Evolutionary conservation across 805 yeast genomes (phyloP).

Genomic region (Metschnikowia cerradonensis): DNA sequence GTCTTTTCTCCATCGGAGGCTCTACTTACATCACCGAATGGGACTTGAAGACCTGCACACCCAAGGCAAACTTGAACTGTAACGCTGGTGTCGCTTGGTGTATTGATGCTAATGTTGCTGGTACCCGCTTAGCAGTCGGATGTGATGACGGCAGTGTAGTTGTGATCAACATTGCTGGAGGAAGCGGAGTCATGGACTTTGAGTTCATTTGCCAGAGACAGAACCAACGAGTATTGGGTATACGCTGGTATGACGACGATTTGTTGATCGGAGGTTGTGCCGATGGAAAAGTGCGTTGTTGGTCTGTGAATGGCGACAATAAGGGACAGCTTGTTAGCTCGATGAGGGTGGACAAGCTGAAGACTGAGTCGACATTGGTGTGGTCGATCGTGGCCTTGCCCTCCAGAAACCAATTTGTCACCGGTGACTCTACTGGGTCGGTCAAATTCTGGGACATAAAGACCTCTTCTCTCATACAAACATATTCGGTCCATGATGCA

Average conservation of each 20-base stretch:
- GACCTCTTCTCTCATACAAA: constrained; percentile 71
- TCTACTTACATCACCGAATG: constrained; percentile 89
- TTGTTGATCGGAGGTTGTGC: constrained; percentile 89
- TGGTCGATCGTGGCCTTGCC: constrained; percentile 78
- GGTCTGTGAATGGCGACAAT: constrained; percentile 48
- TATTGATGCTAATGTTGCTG: constrained; percentile 58
- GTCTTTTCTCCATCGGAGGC: constrained; percentile 92
- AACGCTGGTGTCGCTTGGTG: constrained; percentile 96
- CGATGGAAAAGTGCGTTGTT: constrained; percentile 84
- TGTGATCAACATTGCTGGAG: constrained; percentile 78
- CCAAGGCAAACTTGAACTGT: constrained; percentile 75
- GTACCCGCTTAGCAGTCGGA: constrained; percentile 74
- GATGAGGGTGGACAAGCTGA: constrained; percentile 88
- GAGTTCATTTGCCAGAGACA: constrained; percentile 75
- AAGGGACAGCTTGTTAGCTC: constrained; percentile 74
- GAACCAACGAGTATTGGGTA: constrained; percentile 71
- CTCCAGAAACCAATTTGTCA: constrained; percentile 67
- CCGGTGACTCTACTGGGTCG: constrained; percentile 95
- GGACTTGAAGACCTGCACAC: constrained; percentile 73
- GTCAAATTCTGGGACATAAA: constrained; percentile 89
- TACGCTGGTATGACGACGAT: constrained; percentile 69
- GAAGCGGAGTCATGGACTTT: constrained; percentile 77
- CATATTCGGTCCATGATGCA: constrained; percentile 82
- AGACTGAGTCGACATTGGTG: constrained; percentile 80
- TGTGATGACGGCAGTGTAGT: constrained; percentile 95